Base-by-base conservation (phyloP, 441 rosid genomes). In the Isatis lusitanica region DNA sequence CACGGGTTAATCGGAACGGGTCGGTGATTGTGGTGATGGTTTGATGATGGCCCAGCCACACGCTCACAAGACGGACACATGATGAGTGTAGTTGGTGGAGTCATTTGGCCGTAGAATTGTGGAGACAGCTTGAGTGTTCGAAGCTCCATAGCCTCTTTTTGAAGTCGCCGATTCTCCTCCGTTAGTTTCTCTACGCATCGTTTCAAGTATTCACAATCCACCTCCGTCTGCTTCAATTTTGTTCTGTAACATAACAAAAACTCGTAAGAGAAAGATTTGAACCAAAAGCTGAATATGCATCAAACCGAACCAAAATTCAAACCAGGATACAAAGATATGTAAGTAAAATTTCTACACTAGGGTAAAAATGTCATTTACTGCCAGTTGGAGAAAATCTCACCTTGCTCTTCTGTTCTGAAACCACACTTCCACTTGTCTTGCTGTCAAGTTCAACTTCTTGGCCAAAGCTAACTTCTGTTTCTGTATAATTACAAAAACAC, bases 61-160 rank as follows among this genome's bases (percentile, higher is more conserved):
- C 98, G 95, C 88, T 92, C 97, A 67, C 98, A 94, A n/a, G 98
- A 90, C 0, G 98, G 94, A 78, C 98, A 94, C 94, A 94, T 92
- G 85, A 95, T 92, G 15, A 94, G 91, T 11, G 97, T 94, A 30
- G 98, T 92, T 0, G 98, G 98, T 74, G 97, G 98, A 84, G 92
- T 84, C 97, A 94, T 90, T 36, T 89, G 96, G 86, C 93, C 89
- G 83, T 89, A 92, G 82, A 92, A 85, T 68, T 92, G 97, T 16
- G 97, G 92, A 86, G 97, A 92, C 15, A 89, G 89, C 83, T 92
- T 92, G 69, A 92, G 85, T 68, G 97, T 90, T 78, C 98, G 84
- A 78, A 94, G 88, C 62, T 92, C 98, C 80, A 84, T 90, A 39
- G 93, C 94, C 44, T 94, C 97, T 62, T 92, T 94, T 51, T 92